These are phyloP conservation scores for Crassisporium funariophilum DNA, from an alignment of 768 basidiomycete genomes.

Conservation along the genomic window DNA sequence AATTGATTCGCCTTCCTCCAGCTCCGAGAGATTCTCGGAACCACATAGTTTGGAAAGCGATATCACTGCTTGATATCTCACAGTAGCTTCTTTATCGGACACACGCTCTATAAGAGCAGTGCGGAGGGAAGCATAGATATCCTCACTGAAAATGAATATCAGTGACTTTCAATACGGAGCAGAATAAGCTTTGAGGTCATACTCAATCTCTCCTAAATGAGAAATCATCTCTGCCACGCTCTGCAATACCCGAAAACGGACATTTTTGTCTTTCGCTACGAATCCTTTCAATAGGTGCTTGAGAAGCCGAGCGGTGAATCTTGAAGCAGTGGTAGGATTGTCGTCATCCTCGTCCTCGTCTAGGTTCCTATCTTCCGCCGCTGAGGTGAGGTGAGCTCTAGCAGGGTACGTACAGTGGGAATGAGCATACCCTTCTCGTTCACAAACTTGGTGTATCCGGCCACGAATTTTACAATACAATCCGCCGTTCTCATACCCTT, in stretches of 20 bases:
- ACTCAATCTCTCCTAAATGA: slow-evolving; percentile 87
- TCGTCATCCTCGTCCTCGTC: slow-evolving; percentile 40
- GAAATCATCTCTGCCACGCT: slow-evolving; percentile 79
- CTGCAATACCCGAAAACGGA: slow-evolving; percentile 79
- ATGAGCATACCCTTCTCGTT: slow-evolving; percentile 66
- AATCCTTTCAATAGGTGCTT: slow-evolving; percentile 76
- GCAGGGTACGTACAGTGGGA: background rate
- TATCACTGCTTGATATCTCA: slow-evolving; percentile 80
- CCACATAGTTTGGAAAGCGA: slow-evolving; percentile 77
- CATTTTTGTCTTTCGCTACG: slow-evolving; percentile 82
- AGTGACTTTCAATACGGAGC: background rate
- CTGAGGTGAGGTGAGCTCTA: slow-evolving; percentile 27
- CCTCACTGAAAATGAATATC: slow-evolving; percentile 55
- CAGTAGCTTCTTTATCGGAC: slow-evolving; percentile 73
- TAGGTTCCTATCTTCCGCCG: slow-evolving; percentile 34
- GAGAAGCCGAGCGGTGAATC: slow-evolving; percentile 68
- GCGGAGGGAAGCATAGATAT: slow-evolving; percentile 66
- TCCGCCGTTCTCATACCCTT: slow-evolving; percentile 81
- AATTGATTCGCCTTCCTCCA: slow-evolving; percentile 53
- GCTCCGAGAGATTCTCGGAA: slow-evolving; percentile 64
- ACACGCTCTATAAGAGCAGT: slow-evolving; percentile 68
- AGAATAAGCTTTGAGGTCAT: slow-evolving; percentile 27
- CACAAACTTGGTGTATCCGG: slow-evolving; percentile 72
- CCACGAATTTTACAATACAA: slow-evolving; percentile 79
- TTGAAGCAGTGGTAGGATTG: slow-evolving; percentile 61